Evolutionary conservation across 495 filamentous ascomycete genomes (phyloP), one percentile per base, ranked within the genome.

Genomic region (Clohesyomyces aquaticus): DNA sequence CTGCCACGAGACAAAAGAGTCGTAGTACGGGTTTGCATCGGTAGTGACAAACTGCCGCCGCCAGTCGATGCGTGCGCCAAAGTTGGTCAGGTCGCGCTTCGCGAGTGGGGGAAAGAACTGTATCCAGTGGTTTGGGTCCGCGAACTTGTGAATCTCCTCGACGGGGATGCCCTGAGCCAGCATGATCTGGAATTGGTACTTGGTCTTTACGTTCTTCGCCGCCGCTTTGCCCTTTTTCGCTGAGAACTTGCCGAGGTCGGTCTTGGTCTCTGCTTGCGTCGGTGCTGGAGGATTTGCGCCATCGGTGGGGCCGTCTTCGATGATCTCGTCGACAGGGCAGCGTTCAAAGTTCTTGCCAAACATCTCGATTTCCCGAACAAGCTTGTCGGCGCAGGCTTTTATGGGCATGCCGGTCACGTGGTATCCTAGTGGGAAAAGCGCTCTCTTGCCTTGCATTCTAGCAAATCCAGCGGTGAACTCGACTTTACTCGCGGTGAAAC

Each of bases 371-470:
- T 98, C 95, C 55, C 93, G 87, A 48, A 82, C 80, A 35, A 98
- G 85, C 78, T 97, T 98, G 77, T 98, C 94, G 25, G 94, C 93
- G 72, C 90, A 96, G 3, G 94, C 92, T 75, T 96, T 97, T 78
- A 98, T 98, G 3, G 94, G 92, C 86, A 98, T 93, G 72, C 94
- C 94, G 0, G 95, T 97, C 77, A 91, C 95, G 78, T 98, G 94
- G 77, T 89, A 98, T 14, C 94, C 95, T 50, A 90, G 85, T 55
- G 94, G 94, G 76, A 93, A 97, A 46, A 98, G 80, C 60, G 85
- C 81, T 47, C 88, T 81, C 78, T 91, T 91, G 64, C 94, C 94
- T 75, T 94, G 84, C 92, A 97, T 95, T 38, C 93, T 80, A 41
- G 88, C 86, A 65, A 87, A 89, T 35, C 93, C 90, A 41, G 87